Evolutionary conservation across 106 monocot species (phyloP).

Genomic region (Dendrobium officinale): DNA sequence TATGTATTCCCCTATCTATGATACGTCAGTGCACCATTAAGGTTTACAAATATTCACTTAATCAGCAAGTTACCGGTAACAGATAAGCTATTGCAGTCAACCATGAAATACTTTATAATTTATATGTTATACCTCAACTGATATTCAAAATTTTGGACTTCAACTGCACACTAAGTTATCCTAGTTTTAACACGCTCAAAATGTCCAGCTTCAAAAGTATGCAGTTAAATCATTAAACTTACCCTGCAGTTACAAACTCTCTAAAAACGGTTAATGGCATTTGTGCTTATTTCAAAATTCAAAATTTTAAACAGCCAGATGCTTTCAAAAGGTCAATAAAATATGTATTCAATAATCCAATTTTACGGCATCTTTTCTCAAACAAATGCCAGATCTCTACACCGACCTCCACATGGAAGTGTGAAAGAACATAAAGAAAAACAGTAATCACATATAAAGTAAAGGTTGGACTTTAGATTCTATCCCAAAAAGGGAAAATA

Average conservation of each 20-base stretch:
- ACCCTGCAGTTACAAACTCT: background rate
- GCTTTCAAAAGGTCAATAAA: background rate
- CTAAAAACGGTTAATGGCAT: no score
- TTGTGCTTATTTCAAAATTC: background rate
- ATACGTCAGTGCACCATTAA: background rate
- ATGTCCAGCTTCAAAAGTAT: background rate
- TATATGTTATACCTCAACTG: background rate
- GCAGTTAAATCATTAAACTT: background rate
- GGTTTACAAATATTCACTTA: background rate
- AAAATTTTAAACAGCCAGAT: background rate
- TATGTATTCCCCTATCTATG: background rate
- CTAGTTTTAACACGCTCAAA: background rate
- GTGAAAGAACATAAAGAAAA: background rate
- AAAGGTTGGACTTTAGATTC: no score
- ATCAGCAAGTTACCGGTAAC: background rate
- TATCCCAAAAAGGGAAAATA: no score
- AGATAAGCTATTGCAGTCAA: background rate
- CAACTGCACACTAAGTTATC: background rate
- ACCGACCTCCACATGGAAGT: background rate
- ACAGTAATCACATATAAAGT: no score
- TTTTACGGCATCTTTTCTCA: background rate
- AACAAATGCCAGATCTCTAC: background rate
- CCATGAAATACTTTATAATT: background rate
- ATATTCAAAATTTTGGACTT: background rate
- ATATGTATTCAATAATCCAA: background rate